Conservation (phyloP, 768 basidiomycete species). For the Brasilioporus rufonigricans region DNA sequence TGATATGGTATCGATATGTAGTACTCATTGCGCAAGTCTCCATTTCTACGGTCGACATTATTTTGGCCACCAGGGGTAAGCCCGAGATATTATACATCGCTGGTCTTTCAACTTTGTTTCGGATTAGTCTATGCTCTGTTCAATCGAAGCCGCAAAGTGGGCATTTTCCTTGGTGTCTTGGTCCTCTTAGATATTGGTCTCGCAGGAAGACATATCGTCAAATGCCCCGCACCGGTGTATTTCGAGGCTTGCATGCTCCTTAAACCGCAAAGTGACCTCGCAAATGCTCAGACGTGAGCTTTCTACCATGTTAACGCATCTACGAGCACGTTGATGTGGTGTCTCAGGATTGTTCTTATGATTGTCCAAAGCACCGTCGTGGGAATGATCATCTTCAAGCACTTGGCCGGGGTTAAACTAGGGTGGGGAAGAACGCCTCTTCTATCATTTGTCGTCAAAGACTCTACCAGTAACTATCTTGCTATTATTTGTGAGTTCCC, state of each 20-base stretch:
- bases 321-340: neutral
- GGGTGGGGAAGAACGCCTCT: constrained; percentile 44
- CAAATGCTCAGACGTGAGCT: constrained; percentile 16
- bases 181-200: constrained; percentile 20
- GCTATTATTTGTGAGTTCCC: constrained; percentile 37
- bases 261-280: neutral
- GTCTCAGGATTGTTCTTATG: constrained; percentile 15
- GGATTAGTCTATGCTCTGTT: constrained; percentile 28
- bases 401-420: constrained; percentile 30
- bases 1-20: constrained; percentile 11
- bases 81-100: neutral
- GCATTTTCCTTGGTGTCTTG: constrained; percentile 10
- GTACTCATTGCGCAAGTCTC: constrained; percentile 5
- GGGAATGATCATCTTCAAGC: constrained; percentile 37
- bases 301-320: neutral
- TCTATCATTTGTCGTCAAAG: constrained; percentile 40
- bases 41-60: constrained; percentile 17
- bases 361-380: constrained; percentile 40
- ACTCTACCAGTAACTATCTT: constrained; percentile 44
- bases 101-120: neutral
- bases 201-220: constrained; percentile 20
- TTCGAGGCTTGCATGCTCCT: constrained; percentile 27
- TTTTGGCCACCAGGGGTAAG: constrained; percentile 28
- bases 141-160: constrained; percentile 33
- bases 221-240: neutral